A percentile compares a stretch with the other conserved stretches of the same genome.
Evolutionary conservation across 2,329 filamentous ascomycete species (phyloP).

Genomic region (Talaromyces sp.): DNA sequence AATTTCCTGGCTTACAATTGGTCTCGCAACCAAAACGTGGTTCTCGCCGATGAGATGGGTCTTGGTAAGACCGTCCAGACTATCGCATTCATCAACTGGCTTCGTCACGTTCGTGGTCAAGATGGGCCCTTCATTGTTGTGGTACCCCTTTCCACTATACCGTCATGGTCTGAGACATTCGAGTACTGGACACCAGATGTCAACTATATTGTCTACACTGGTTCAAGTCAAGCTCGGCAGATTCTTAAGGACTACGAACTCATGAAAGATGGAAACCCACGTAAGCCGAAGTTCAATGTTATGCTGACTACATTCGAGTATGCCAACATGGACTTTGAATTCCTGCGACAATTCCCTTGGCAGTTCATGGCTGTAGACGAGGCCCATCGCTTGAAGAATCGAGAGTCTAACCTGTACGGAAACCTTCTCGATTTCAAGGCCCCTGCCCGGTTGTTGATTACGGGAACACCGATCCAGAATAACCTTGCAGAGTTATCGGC

Average conservation of each 20-base stretch:
- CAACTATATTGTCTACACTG: slow-evolving; percentile 96
- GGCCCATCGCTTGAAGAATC: slow-evolving; percentile 93
- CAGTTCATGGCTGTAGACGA: slow-evolving; percentile 96
- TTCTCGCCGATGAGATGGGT: slow-evolving; percentile 97
- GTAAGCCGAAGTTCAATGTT: slow-evolving; percentile 95
- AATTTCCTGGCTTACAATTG: slow-evolving; percentile 97
- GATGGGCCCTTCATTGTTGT: slow-evolving; percentile 95
- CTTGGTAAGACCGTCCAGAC: slow-evolving; percentile 97
- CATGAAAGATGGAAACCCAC: slow-evolving; percentile 77
- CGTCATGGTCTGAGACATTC: slow-evolving; percentile 97
- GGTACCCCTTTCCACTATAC: slow-evolving; percentile 95
- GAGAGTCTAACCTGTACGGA: slow-evolving; percentile 87
- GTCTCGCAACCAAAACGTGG: slow-evolving; percentile 91
- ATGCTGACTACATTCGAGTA: slow-evolving; percentile 97
- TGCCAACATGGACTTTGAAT: slow-evolving; percentile 78
- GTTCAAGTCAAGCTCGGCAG: slow-evolving; percentile 77
- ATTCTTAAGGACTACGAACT: slow-evolving; percentile 91
- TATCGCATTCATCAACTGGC: slow-evolving; percentile 94
- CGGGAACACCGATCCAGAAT: slow-evolving; percentile 95
- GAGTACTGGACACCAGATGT: slow-evolving; percentile 93
- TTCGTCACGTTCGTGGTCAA: slow-evolving; percentile 82
- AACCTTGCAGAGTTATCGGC: slow-evolving; percentile 89
- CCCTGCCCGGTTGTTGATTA: slow-evolving; percentile 87
- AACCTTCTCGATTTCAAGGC: slow-evolving; percentile 82
- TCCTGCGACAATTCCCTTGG: slow-evolving; percentile 90